Evolutionary conservation across 495 filamentous ascomycete genomes (phyloP).

Genomic region (Aspergillus diversus): DNA sequence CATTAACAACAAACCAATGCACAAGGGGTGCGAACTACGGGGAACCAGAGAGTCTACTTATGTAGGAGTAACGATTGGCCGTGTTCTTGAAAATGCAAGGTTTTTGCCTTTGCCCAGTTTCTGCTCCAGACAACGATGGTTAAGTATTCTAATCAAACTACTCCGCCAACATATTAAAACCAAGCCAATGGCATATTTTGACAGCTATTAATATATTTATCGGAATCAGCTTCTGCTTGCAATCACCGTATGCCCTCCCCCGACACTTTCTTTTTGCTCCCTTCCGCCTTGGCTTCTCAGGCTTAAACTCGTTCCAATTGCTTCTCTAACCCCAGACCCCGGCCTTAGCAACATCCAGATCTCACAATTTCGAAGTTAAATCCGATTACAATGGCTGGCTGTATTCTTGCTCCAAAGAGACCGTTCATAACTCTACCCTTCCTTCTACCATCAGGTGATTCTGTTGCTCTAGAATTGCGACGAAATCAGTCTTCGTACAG

Average conservation of each 20-base stretch:
- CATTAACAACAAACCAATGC: neutral
- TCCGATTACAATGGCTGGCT: slow-evolving; percentile 33
- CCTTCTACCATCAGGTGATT: slow-evolving; percentile 43
- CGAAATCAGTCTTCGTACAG: slow-evolving; percentile 71
- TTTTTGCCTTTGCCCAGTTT: neutral
- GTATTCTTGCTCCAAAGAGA: slow-evolving; percentile 37
- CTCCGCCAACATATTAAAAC: no score
- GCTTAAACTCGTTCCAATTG: no score
- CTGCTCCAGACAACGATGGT: no score
- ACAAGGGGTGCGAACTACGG: no score
- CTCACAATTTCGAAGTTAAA: neutral
- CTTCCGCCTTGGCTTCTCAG: no score
- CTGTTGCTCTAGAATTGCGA: slow-evolving; percentile 34
- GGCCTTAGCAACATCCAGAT: neutral
- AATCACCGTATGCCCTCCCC: no score
- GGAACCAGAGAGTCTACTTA: neutral
- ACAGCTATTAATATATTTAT: no score
- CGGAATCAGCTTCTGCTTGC: no score
- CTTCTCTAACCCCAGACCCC: no score
- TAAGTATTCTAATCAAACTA: no score
- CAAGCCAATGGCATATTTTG: no score
- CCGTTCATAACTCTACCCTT: slow-evolving; percentile 49
- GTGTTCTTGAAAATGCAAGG: neutral
- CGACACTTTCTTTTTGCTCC: no score
- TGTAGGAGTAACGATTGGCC: neutral